Conservation (phyloP, 768 basidiomycete genomes). For the Tremella yokohamensis region DNA sequence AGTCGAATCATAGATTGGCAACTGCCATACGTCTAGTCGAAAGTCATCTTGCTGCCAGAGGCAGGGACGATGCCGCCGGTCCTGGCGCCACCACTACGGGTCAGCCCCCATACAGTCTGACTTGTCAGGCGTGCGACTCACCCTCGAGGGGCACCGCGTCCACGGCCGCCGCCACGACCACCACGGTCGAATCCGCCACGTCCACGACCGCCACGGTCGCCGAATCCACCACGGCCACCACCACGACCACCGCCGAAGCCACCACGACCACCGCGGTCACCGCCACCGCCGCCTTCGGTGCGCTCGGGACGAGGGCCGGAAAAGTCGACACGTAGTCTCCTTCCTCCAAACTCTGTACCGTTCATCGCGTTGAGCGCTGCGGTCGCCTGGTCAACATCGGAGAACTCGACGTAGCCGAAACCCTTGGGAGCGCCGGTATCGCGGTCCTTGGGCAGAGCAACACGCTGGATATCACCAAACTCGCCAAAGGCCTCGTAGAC, state of each 20-base stretch:
- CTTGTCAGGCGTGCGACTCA: background rate
- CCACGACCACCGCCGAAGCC: slow-evolving; percentile 53
- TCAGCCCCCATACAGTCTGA: background rate
- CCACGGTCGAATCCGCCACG: slow-evolving; percentile 23
- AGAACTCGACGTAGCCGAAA: slow-evolving; percentile 95
- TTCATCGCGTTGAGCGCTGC: slow-evolving; percentile 69
- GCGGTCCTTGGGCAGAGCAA: slow-evolving; percentile 86
- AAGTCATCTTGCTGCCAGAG: slow-evolving; percentile 18
- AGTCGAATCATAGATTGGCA: too few species aligned
- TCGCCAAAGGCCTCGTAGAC: slow-evolving; percentile 89
- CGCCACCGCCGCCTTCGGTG: slow-evolving; percentile 26
- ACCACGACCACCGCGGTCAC: slow-evolving; percentile 48
- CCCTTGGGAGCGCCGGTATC: slow-evolving; percentile 89
- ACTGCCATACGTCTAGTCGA: slow-evolving; percentile 11
- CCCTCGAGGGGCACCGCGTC: slow-evolving; percentile 17
- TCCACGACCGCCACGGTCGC: slow-evolving; percentile 47
- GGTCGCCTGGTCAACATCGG: slow-evolving; percentile 71
- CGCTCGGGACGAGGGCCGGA: slow-evolving; percentile 54
- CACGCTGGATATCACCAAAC: slow-evolving; percentile 75
- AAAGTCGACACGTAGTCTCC: slow-evolving; percentile 70
- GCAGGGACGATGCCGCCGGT: slow-evolving; percentile 24
- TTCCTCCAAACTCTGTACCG: slow-evolving; percentile 75
- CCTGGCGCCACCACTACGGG: slow-evolving; percentile 15
- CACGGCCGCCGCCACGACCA: slow-evolving; percentile 14
- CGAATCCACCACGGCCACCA: slow-evolving; percentile 41